phyloP scores from a whole-genome alignment of 106 monocot species.

The Allium fistulosum region DNA sequence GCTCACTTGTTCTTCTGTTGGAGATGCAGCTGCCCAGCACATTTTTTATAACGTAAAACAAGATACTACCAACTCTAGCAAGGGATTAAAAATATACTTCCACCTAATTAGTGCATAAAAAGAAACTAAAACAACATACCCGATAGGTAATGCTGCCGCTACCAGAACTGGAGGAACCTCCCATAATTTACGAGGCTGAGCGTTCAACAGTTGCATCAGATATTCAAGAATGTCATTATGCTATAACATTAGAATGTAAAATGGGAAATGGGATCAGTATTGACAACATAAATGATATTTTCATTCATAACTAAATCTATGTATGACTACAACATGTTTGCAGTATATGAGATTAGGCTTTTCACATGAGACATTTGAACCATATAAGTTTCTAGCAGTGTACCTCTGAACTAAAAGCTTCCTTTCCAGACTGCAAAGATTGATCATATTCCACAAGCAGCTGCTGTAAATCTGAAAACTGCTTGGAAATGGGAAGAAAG shows the following conservation, averaged over 20 bases:
- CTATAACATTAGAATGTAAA: constrained; percentile 14
- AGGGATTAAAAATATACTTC: no score
- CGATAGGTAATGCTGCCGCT: constrained; percentile 43
- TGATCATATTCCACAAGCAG: constrained; percentile 28
- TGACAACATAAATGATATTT: no score
- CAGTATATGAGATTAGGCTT: no score
- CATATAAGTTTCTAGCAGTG: no score
- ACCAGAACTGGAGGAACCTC: constrained; percentile 50
- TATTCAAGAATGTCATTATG: constrained; percentile 61
- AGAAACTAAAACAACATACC: constrained; percentile 25
- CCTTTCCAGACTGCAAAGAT: constrained; percentile 7
- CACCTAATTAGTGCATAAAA: not conserved
- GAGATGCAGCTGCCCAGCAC: no score
- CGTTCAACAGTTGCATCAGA: constrained; percentile 24
- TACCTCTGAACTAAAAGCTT: constrained; percentile 33
- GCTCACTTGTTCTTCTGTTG: no score
- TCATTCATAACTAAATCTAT: no score
- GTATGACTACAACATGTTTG: no score
- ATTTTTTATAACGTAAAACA: no score
- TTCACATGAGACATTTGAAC: no score
- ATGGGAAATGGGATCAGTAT: no score
- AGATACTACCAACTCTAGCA: no score
- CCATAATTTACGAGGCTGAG: constrained; percentile 48
- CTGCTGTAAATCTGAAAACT: constrained; percentile 29
- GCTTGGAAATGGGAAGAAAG: constrained; percentile 35